Base-by-base conservation (phyloP, 805 yeast species). In the Pichia deserticola region DNA sequence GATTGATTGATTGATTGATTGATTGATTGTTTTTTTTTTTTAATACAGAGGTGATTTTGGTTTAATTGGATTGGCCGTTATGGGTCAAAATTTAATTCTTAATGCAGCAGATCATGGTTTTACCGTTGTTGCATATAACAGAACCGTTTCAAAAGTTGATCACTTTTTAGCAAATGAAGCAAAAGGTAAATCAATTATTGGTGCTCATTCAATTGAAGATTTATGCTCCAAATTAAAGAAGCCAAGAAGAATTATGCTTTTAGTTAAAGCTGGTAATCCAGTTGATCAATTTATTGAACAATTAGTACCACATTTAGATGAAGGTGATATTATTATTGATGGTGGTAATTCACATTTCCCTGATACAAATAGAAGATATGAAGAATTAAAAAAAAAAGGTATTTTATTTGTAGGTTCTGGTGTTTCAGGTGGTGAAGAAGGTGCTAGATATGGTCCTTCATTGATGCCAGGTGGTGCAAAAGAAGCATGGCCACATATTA, bases 291-390 rank as follows among this genome's bases (percentile, higher is more conserved):
- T 92, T 74, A 93, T 92, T 68, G 78, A 81, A 59, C 92, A 87
- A 74, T 77, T 93, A 67, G 71, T 87, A 62, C 97, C 97, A 66
- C 78, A 80, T 77, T 79, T 93, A 73, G 99, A 92, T 71, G 76
- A 87, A 73, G 98, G 95, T 60, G 99, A 92, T 73, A 93, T 92
- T 78, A 88, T 92, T 81, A 93, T 92, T 65, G 99, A 92, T 67
- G 99, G 99, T 77, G 99, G 99, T 79, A 92, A 92, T 89, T 93
- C 98, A 42, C 97, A 92, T 75, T 92, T 84, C 93, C 97, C 97
- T 72, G 99, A 92, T 76, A 72, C 97, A 54, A 90, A 90, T 86
- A 89, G 98, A 77, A 88, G 99, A 75, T 89, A 74, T 78, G 92
- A 79, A 52, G 96, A 89, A 69, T 81, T 92, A 70, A 82, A 85